Base-by-base conservation (phyloP, 495 filamentous ascomycete species). In the Xylaria grammica region DNA sequence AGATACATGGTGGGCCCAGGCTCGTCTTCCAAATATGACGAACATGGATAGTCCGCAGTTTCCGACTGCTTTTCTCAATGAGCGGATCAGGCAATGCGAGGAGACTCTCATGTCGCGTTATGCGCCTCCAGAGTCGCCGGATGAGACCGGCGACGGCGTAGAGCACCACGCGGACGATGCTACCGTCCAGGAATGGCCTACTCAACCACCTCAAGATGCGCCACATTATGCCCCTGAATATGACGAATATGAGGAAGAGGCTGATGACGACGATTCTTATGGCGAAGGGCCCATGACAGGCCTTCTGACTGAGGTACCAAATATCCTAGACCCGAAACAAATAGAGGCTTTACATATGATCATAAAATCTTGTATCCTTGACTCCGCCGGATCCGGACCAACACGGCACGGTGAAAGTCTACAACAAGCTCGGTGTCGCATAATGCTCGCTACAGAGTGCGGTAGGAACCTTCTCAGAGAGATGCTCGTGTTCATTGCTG, bases 311-410 rank as follows among this genome's bases (percentile, higher is more conserved):
- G 94, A 97, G 73, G 90, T 97, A 29, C 94, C 94, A n/a, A 89
- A 97, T 61, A 93, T 97, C 19, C 82, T 97, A 17, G 93, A 93
- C 29, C 93, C 94, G 0, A 91, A 90, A 48, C 94, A 97, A 76
- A 97, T 97, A 50, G 93, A 97, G 74, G 92, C 93, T 7, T 79
- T 97, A 60, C 93, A 95, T 48, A 96, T 97, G 92, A 93, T 96
- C 46, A 87, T 97, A 63, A 94, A 97, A 73, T 90, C 89, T 8
- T 93, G 92, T 63, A 95, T 97, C 54, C 88, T 94, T 19, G 88
- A 89, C 69, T 89, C 85, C 17, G 82, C 87, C 2, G 83, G 83
- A 22, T 79, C 83, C 22, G 81, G 81, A 1, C 75, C 83, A 0
- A 84, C 79, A 36, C 77, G 78, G 40, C 79, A 81, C 11, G 82